These are phyloP conservation scores for Cutaneotrichosporon cutaneum DNA, from an alignment of 1,284 basidiomycete genomes.

Conservation along the genomic window DNA sequence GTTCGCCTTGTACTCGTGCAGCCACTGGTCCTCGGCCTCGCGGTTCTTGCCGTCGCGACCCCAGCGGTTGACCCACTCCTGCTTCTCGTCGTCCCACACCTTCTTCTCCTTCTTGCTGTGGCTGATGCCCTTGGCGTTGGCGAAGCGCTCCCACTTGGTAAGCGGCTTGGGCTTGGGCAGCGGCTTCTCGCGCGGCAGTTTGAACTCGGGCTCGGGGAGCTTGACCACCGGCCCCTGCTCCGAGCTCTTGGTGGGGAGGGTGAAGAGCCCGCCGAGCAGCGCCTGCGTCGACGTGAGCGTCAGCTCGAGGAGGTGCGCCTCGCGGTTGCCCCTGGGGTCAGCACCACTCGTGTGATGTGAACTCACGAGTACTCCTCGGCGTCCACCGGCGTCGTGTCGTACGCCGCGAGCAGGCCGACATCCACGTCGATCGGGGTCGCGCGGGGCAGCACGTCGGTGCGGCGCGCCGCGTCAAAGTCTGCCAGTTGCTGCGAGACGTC, in stretches of 20 bases:
- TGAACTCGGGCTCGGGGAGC: conserved; percentile 72
- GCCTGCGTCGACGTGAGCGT: conserved; percentile 84
- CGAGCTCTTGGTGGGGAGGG: conserved; percentile 69
- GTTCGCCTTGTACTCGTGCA: conserved; percentile 82
- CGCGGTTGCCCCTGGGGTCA: conserved; percentile 64
- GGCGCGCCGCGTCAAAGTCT: conserved; percentile 44
- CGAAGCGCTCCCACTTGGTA: conserved; percentile 97
- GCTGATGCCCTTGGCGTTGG: conserved; percentile 88
- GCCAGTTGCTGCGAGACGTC: conserved; percentile 48
- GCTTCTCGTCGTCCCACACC: conserved; percentile 90
- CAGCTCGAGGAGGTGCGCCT: conserved; percentile 74
- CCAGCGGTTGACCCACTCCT: conserved; percentile 93
- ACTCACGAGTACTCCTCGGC: conserved; percentile 71
- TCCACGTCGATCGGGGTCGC: conserved; percentile 80
- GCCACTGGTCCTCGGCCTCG: conserved; percentile 84
- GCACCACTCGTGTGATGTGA: not conserved
- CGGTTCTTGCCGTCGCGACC: conserved; percentile 89
- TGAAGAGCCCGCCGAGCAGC: conserved; percentile 76
- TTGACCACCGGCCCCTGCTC: conserved; percentile 80
- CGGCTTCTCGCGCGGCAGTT: conserved; percentile 85
- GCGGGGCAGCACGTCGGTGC: conserved; percentile 62
- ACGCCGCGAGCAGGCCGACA: conserved; percentile 76
- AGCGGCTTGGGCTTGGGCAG: conserved; percentile 87
- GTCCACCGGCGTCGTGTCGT: conserved; percentile 84
- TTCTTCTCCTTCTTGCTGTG: conserved; percentile 76